Percentiles rank a stretch among this genome's conserved stretches.
These are phyloP conservation scores for Solanum piurae DNA, from an alignment of 257 asterid genomes.

Conservation along the genomic window DNA sequence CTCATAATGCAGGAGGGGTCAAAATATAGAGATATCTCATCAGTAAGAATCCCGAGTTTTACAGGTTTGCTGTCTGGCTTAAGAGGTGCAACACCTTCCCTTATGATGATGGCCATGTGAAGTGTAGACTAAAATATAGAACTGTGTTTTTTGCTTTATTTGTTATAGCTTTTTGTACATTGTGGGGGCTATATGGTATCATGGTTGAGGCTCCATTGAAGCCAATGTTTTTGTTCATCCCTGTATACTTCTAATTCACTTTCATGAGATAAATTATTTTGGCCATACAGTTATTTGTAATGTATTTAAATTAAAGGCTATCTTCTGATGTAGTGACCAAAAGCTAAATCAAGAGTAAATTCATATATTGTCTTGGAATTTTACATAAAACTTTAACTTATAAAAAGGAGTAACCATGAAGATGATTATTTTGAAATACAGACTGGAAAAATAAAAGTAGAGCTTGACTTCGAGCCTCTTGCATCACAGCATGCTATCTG, in stretches of 20 bases:
- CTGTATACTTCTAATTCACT: neutral
- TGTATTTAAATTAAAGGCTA: neutral
- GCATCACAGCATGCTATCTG: conserved; percentile 59
- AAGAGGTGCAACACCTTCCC: neutral
- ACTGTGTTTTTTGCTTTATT: neutral
- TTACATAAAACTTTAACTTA: neutral
- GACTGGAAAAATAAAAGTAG: neutral
- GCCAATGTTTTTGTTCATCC: neutral
- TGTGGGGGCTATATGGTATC: neutral
- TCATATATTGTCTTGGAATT: neutral
- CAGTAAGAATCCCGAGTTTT: neutral
- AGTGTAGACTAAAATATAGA: neutral
- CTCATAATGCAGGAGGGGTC: neutral
- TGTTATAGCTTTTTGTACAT: neutral
- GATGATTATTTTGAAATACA: neutral
- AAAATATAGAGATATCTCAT: neutral
- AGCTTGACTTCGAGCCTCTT: neutral
- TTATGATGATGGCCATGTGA: neutral
- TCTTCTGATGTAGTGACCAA: neutral
- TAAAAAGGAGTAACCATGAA: neutral
- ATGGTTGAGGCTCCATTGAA: neutral
- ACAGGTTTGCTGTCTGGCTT: neutral
- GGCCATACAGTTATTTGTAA: neutral
- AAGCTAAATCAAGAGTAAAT: neutral
- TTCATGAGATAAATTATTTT: neutral